These are phyloP conservation scores for Cyclotella cryptica DNA, from an alignment of 108 stramenopile genomes.

Conservation along the genomic window DNA sequence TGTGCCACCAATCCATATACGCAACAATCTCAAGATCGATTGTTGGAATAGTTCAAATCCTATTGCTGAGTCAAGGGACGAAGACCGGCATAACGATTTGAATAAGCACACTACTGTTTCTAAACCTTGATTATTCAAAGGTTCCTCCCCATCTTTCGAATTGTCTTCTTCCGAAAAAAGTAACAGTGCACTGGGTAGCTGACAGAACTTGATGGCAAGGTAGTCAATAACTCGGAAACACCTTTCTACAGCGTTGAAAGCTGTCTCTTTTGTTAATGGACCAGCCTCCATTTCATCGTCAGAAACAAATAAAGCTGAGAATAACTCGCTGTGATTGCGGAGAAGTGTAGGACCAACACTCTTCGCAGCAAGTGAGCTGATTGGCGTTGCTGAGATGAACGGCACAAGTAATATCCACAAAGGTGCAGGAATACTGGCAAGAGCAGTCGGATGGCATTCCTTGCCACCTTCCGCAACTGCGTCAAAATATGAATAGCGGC, in stretches of 20 bases:
- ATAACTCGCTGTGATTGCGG: slow-evolving; percentile 21
- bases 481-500: slow-evolving; percentile 26
- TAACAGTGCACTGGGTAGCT: slow-evolving; percentile 20
- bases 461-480: slow-evolving; percentile 4
- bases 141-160: neutral
- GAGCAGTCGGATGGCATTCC: neutral
- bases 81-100: slow-evolving; percentile 26
- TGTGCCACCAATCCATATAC: slow-evolving; percentile 49
- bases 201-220: slow-evolving; percentile 28
- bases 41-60: slow-evolving; percentile 27
- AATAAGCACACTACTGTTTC: slow-evolving; percentile 30
- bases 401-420: slow-evolving; percentile 41
- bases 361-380: slow-evolving; percentile 22
- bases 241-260: slow-evolving; percentile 4
- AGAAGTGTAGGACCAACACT: slow-evolving; percentile 25
- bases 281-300: slow-evolving; percentile 1
- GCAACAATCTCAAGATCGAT: slow-evolving; percentile 35
- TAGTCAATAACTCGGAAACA: slow-evolving; percentile 45
- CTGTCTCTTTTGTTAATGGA: slow-evolving; percentile 6
- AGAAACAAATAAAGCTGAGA: slow-evolving; percentile 36
- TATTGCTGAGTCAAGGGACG: slow-evolving; percentile 21
- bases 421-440: slow-evolving; percentile 21
- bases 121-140: slow-evolving; percentile 1
- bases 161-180: slow-evolving; percentile 13
- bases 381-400: slow-evolving; percentile 19